Evolutionary conservation across 129 eudicot species (phyloP), one percentile per base, ranked within the genome.

Genomic region (carrot (Daucus carota)): DNA sequence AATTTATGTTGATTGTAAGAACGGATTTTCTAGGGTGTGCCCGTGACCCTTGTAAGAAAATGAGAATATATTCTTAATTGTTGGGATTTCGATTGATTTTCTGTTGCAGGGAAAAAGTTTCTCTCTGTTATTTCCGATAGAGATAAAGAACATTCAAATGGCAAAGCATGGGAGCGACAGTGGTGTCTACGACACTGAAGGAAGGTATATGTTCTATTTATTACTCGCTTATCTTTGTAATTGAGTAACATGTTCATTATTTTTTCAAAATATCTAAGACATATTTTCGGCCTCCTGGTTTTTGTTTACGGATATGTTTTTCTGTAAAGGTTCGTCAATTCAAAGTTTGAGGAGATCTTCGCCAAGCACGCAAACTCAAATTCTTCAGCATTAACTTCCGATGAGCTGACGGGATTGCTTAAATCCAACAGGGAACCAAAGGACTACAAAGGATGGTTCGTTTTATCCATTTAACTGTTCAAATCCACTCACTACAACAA

Each of bases 111-210:
- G 94, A 11, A 86, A 86, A 75, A 76, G 76, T 17, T 87, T 86
- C n/a, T 80, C 86, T 73, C 31, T 83, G 54, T 81, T 69, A 0
- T 90, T 92, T 75, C 98, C 98, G 0, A 88, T 92, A 63, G 83
- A 86, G 77, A 81, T 92, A 32, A 80, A 88, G 76, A 88, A 92
- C 85, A 92, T 92, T 46, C 72, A 80, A 2, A 41, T 76, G 82
- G 94, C 84, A 28, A 92, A 86, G 33, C 98, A 92, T 78, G 85
- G 88, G 16, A 92, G 98, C 63, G 98, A 92, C 67, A 83, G 92
- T 2, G 92, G 84, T 52, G 92, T 90, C 42, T 92, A 90, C 65
- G 98, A 92, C 69, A 32, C 76, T 40, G 80, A 92, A 75, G 98
- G 98, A 85, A 92, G 96, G 97, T 92, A 89, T 65, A 60, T 33